Base-by-base conservation (phyloP, 805 yeast species). In the Tetrapisispora taiwanensis region DNA sequence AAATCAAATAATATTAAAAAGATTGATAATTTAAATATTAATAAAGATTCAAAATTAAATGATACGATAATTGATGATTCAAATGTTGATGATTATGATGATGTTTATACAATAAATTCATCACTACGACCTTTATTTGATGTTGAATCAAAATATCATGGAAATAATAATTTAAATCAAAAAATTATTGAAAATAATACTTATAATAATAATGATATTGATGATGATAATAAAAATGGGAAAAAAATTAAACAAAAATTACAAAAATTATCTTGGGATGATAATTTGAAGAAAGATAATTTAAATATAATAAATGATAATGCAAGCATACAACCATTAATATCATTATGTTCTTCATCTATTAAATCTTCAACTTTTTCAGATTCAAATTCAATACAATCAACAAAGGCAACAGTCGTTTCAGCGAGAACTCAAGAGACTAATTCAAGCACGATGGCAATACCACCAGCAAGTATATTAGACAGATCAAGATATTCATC, bases 401-500 rank as follows among this genome's bases (percentile, higher is more conserved):
- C 69, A 8, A 64, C 68, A 12, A 59, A 61, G 34, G 63, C 63
- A 0, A 67, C 71, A 0, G 51, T 64, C 3, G 39, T 54, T 5
- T 66, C 70, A 3, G 59, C 59, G 12, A 59, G 63, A 44, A 66
- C 67, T 22, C 55, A 69, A 8, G 71, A 73, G 33, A 72, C 82
- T 3, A 80, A 78, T 50, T 76, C 84, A 18, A 76, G 83, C 41
- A 76, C 83, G 0, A 68, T 78, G 24, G 86, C 86, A 0, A 80
- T 81, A 15, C 78, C 87, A 1, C 87, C 88, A 0, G 82, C 84
- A n/a, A 76, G 83, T 50, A 78, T 81, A 9, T 65, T 78, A 64
- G 86, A 79, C 50, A 64, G 81, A 42, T 62, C 75, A 8, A 56
- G 68, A 28, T 17, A 43, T 9, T 22, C 51, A 30, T 36, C 46